phyloP scores from a whole-genome alignment of 2,329 filamentous ascomycete genomes.

The Aureobasidium sp. region DNA sequence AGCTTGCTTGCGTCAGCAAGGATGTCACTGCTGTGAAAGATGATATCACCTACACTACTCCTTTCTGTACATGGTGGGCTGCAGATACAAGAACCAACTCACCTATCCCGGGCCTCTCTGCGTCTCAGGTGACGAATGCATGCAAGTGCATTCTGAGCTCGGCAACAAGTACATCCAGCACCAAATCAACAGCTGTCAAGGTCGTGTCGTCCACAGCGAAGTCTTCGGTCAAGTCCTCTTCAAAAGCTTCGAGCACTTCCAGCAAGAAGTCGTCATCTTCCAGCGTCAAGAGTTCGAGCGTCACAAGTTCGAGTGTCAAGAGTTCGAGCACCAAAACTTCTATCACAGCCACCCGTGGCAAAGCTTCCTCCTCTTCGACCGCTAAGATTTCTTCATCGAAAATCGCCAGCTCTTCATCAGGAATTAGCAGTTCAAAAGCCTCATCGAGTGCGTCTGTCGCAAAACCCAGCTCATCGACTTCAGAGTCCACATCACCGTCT shows the following conservation, averaged over 20 bases:
- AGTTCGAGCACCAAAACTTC: background rate
- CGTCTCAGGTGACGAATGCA: background rate
- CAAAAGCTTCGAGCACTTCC: background rate
- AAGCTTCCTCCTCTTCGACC: background rate
- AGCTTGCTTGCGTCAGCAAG: background rate
- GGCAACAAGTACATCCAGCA: background rate
- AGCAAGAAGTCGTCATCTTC: background rate
- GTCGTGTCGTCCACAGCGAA: background rate
- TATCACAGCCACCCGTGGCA: background rate
- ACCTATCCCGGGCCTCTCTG: background rate
- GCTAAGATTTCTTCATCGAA: background rate
- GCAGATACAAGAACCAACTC: background rate
- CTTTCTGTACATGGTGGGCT: constrained; percentile 11
- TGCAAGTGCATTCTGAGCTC: constrained; percentile 1
- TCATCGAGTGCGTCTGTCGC: background rate
- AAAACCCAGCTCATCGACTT: background rate
- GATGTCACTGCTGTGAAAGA: background rate
- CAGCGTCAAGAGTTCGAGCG: too few species aligned
- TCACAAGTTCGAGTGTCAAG: background rate
- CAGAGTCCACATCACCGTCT: background rate
- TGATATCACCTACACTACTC: background rate
- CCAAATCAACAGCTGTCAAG: background rate
- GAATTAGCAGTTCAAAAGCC: background rate
- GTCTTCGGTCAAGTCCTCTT: background rate
- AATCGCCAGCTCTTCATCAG: background rate